Base-by-base conservation (phyloP, 306 rosid species). In the Inga leiocalycina region DNA sequence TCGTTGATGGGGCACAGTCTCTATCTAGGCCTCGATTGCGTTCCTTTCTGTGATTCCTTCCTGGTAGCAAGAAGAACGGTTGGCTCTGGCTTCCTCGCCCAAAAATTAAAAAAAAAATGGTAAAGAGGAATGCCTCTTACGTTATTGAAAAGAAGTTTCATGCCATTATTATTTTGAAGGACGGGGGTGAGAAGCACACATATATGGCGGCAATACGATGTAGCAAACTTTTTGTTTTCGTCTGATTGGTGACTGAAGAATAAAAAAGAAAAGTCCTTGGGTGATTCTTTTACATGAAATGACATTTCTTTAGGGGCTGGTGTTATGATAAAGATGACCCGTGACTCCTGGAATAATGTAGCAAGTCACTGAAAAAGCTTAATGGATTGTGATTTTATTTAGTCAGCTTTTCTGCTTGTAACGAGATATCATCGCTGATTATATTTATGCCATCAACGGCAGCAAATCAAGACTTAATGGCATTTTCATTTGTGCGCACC, bases 1-100 rank as follows among this genome's bases (percentile, higher is more conserved):
- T 84, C 84, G 99, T 92, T 39, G 99, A 95, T 81, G 99, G 99
- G 62, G 99, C 89, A 20, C 98, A 92, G 79, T 95, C 99, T 70
- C n/a, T 93, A 9, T 52, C 90, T 37, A 90, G 96, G 87, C 99
- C 99, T 57, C 90, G 99, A 17, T 81, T 95, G 96, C 95, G 97
- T 51, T 93, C 99, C 64, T 95, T 75, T 77, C 90, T 95, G 91
- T 95, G 91, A 90, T 83, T 66, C 57, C 22, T 72, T 46, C 41
- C 59, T 30, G 70, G 17, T 5, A 64, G 37, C 69, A 12, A 57
- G 24, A n/a, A 27, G 64, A 57, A n/a, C 30, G 64, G 30, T 20
- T 56, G 64, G 30, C 64, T 56, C n/a, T 56, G 62, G 12, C 27
- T 56, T 56, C 6, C n/a, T 51, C 61, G 19, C 61, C 3, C 22